A percentile compares a stretch with the other conserved stretches of the same genome.
Evolutionary conservation across 331 rosid species (phyloP).

Genomic region (Malus hybrid): DNA sequence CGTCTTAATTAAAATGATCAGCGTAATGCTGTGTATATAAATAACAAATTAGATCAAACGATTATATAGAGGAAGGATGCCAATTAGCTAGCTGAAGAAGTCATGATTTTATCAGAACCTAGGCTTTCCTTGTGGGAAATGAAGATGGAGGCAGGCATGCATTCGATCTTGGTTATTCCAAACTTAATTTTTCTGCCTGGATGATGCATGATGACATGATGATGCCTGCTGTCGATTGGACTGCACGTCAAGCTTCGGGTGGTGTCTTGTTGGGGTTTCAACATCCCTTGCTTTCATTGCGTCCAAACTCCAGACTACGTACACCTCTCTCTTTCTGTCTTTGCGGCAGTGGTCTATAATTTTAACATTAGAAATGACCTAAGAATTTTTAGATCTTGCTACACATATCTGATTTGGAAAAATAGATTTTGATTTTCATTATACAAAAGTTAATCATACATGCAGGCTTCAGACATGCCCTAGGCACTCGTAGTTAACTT

Average conservation of each 20-base stretch:
- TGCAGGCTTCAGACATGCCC: not conserved
- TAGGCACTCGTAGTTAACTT: not conserved
- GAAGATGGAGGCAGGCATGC: not conserved
- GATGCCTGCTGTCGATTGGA: not conserved
- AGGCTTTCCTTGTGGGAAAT: conserved; percentile 27
- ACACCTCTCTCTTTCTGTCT: not conserved
- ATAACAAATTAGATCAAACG: not conserved
- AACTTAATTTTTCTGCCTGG: conserved; percentile 27
- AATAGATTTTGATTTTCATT: no score
- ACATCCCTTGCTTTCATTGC: conserved; percentile 43
- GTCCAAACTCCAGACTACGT: not conserved
- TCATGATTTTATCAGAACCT: no score
- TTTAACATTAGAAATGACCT: not conserved
- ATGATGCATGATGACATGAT: not conserved
- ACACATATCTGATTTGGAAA: not conserved
- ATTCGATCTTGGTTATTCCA: conserved; percentile 42
- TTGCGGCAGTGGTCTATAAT: not conserved
- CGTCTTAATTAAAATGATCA: not conserved
- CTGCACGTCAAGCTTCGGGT: conserved; percentile 17
- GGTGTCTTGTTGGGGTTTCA: conserved; percentile 4
- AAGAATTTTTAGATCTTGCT: not conserved
- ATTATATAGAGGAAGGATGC: not conserved
- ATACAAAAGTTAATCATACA: not conserved
- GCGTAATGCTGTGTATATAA: not conserved
- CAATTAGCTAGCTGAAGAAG: no score